Evolutionary conservation across 352 stramenopile species (phyloP).

Genomic region (Phytophthora meadii): DNA sequence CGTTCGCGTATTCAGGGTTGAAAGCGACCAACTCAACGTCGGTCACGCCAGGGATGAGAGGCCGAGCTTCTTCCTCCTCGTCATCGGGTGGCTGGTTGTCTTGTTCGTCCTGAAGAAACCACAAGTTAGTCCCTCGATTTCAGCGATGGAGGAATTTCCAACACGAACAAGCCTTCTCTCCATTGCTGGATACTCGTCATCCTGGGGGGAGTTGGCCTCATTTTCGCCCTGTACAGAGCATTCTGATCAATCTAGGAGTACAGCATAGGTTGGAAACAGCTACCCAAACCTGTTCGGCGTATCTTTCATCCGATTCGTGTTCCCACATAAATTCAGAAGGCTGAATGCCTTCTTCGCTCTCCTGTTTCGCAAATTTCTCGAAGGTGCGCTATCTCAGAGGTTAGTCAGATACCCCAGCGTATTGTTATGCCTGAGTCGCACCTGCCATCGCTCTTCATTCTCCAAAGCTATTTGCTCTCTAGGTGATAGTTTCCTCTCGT

Average conservation of each 20-base stretch:
- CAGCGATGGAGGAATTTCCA: neutral
- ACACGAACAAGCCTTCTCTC: constrained; percentile 28
- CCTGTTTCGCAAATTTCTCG: constrained; percentile 10
- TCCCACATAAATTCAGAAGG: neutral
- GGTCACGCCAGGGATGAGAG: constrained; percentile 44
- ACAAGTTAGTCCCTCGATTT: neutral
- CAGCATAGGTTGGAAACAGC: neutral
- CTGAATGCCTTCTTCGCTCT: constrained; percentile 6
- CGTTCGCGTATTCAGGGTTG: constrained; percentile 62
- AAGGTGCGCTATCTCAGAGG: neutral
- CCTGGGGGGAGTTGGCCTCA: neutral
- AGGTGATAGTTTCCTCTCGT: constrained; percentile 14
- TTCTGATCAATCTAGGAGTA: neutral
- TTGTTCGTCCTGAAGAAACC: constrained; percentile 2
- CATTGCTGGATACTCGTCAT: constrained; percentile 12
- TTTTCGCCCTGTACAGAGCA: neutral
- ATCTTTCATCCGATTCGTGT: neutral
- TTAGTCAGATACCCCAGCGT: neutral
- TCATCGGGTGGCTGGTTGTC: constrained; percentile 2
- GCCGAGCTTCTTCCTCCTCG: constrained; percentile 19
- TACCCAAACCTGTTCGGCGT: constrained; percentile 2
- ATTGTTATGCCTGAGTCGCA: neutral
- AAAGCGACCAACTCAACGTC: constrained; percentile 64
- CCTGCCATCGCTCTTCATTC: constrained; percentile 22
- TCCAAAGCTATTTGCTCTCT: constrained; percentile 13